Percentiles rank a stretch among this genome's conserved stretches.
Evolutionary conservation across 306 rosid genomes (phyloP).

Genomic region (Cotoneaster glaucophyllus): DNA sequence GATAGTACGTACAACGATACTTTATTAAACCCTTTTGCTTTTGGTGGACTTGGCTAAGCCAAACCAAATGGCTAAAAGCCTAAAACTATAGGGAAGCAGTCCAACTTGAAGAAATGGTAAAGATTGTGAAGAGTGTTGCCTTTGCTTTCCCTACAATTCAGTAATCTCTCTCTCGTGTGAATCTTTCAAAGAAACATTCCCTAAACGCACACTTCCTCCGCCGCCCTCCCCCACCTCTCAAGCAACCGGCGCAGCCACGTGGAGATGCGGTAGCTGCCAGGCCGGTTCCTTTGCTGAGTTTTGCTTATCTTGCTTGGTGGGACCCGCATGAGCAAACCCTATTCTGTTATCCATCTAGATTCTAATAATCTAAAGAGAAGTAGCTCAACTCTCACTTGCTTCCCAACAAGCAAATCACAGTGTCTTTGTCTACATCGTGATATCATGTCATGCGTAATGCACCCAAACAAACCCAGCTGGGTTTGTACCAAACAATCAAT

Average conservation of each 20-base stretch:
- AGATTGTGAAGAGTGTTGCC: not conserved
- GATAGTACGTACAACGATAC: too few species aligned
- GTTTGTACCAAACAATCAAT: not conserved
- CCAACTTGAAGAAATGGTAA: constrained; percentile 6
- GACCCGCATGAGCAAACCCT: not conserved
- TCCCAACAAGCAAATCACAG: not conserved
- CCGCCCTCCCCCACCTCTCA: not conserved
- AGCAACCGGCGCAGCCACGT: not conserved
- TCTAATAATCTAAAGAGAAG: not conserved
- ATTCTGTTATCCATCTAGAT: not conserved
- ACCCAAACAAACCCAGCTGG: not conserved
- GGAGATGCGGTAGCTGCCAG: not conserved
- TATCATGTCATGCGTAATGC: not conserved
- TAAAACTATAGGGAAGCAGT: not conserved
- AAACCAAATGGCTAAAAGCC: not conserved
- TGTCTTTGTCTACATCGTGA: not conserved
- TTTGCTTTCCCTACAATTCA: constrained; percentile 6
- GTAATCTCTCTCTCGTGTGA: not conserved
- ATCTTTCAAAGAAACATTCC: not conserved
- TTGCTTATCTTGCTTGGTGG: not conserved
- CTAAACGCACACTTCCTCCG: not conserved
- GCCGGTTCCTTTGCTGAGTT: not conserved
- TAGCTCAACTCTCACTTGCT: not conserved
- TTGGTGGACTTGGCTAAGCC: not conserved
- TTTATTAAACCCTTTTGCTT: too few species aligned